These are phyloP conservation scores for Hemileccinum rubropunctum DNA, from an alignment of 768 basidiomycete genomes.

Conservation along the genomic window DNA sequence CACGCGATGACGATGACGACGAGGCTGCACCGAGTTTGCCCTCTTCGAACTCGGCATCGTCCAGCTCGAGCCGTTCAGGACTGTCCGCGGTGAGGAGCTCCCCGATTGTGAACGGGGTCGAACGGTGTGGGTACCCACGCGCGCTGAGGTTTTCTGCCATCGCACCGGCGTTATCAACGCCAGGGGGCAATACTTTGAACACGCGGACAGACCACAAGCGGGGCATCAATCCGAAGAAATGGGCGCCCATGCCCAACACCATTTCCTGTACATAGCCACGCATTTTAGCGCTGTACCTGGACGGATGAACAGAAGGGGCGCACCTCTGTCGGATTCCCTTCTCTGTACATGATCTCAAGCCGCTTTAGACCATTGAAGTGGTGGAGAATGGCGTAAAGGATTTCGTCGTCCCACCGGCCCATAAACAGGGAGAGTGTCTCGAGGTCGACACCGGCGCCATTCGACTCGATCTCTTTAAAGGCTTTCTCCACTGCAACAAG, in stretches of 20 bases:
- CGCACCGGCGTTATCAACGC: slow-evolving; percentile 5
- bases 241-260: slow-evolving; percentile 42
- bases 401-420: slow-evolving; percentile 46
- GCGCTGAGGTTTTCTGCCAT: slow-evolving; percentile 6
- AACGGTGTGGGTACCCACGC: slow-evolving; percentile 12
- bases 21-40: slow-evolving; percentile 3
- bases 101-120: slow-evolving; percentile 6
- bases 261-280: slow-evolving; percentile 26
- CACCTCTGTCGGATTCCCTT: slow-evolving; percentile 41
- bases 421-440: slow-evolving; percentile 35
- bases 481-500: slow-evolving; percentile 23
- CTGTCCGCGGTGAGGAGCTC: slow-evolving; percentile 10
- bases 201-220: slow-evolving; percentile 38
- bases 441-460: slow-evolving; percentile 18
- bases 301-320: slow-evolving; percentile 6
- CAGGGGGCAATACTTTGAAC: slow-evolving; percentile 28
- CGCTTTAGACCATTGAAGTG: slow-evolving; percentile 37
- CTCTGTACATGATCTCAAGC: slow-evolving; percentile 39
- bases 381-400: slow-evolving; percentile 40
- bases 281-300: neutral
- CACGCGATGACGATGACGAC: neutral
- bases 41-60: slow-evolving; percentile 24
- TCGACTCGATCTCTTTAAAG: slow-evolving; percentile 25
- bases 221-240: slow-evolving; percentile 38
- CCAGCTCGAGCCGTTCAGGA: slow-evolving; percentile 15